A percentile compares a stretch with the other conserved stretches of the same genome.
Conservation (phyloP, 768 basidiomycete genomes). For the Tricholoma hemisulphureum region DNA sequence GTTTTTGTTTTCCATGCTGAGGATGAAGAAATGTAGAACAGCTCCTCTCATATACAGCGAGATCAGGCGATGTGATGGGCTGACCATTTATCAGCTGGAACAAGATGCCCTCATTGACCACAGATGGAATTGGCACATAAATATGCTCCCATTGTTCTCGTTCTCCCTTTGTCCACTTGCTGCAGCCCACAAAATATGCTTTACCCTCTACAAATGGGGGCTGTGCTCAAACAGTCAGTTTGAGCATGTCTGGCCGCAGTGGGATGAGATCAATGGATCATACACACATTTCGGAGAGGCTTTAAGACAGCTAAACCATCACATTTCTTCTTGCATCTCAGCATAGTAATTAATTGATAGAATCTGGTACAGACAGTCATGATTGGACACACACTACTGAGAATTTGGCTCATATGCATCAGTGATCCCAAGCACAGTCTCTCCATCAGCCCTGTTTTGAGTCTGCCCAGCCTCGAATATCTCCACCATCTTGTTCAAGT, state of each 20-base stretch:
- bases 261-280: no score
- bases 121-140: neutral
- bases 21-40: neutral
- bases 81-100: neutral
- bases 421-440: neutral
- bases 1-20: neutral
- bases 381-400: neutral
- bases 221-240: no score
- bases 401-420: neutral
- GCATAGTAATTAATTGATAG: neutral
- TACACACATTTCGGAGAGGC: neutral
- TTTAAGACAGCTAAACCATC: neutral
- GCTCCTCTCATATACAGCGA: neutral
- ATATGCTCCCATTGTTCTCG: neutral
- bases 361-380: neutral
- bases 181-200: neutral
- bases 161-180: neutral
- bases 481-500: neutral
- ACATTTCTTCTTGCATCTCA: neutral
- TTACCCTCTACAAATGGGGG: neutral
- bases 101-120: neutral
- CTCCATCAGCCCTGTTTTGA: neutral
- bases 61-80: neutral
- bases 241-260: no score
- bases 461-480: neutral